Evolutionary conservation across 2,329 filamentous ascomycete genomes (phyloP), one percentile per base, ranked within the genome.

Genomic region (Ophiostoma fasciatum): DNA sequence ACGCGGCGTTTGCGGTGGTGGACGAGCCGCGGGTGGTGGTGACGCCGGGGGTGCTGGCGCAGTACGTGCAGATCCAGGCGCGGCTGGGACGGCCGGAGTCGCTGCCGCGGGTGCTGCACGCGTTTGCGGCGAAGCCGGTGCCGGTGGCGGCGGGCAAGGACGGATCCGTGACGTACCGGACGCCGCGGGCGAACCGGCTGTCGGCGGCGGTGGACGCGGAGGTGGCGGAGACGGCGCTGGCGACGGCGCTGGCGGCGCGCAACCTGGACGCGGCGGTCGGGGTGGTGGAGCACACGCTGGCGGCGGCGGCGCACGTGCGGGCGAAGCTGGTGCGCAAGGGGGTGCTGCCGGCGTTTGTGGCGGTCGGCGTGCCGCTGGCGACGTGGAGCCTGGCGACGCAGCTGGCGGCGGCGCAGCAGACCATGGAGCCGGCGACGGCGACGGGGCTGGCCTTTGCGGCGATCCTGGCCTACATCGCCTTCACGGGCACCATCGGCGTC

Each of bases 71-170:
- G 26, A 73, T 83, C 30, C 84, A 94, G 54, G 66, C 76, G 20
- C 66, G 76, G 10, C 69, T 96, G 29, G 71, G 74, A 42, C 74
- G 70, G 38, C 77, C 84, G 3, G 73, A 82, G 45, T 76, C 81
- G 30, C 71, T 96, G 43, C 84, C 88, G 7, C 71, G 78, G 41
- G 73, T 85, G 28, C 79, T 98, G 50, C 63, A 76, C 38, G 66
- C 94, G 36, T 96, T 88, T 54, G 82, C 83, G 33, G 72, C 73
- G 47, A 98, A 96, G 57, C 79, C 82, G 9, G 63, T 75, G 43
- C 81, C 85, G 3, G 59, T 67, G 34, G 62, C 73, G 48, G 64
- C 65, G 34, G 66, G 70, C 14, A 68, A 67, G 13, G 68, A 68
- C 8, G 19, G 11, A 10, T 8, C 20, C 12, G 13, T 82, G 35